Evolutionary conservation across 192 early-diverging fungal species (phyloP).

Genomic region (Backusella psychrophila): DNA sequence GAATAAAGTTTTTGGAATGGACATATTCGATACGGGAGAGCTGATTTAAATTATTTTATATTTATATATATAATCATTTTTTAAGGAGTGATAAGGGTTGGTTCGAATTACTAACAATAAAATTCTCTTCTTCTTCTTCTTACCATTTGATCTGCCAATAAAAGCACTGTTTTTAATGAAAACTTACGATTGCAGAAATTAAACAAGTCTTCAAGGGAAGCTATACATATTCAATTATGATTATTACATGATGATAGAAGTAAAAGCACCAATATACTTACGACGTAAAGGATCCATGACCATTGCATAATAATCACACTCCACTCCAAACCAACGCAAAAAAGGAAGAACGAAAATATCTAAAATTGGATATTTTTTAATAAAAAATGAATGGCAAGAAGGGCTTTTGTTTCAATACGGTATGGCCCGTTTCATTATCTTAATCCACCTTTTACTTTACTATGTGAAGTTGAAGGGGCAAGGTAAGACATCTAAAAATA

Average conservation of each 20-base stretch:
- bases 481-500: background rate
- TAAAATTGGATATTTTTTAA: background rate
- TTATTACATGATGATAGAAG: background rate
- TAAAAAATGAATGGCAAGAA: background rate
- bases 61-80: background rate
- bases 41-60: constrained; percentile 13
- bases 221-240: background rate
- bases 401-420: background rate
- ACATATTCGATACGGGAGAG: constrained; percentile 68
- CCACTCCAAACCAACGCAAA: constrained; percentile 72
- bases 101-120: background rate
- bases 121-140: background rate
- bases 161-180: constrained; percentile 81
- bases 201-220: constrained; percentile 86
- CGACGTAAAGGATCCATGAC: constrained; percentile 85
- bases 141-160: constrained; percentile 88
- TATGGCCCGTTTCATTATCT: background rate
- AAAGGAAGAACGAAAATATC: background rate
- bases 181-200: constrained; percentile 91
- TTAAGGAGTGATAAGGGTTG: background rate
- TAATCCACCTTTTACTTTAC: background rate
- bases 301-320: constrained; percentile 83
- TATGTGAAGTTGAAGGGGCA: background rate
- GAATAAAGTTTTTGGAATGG: constrained; percentile 83
- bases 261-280: background rate